phyloP scores from a whole-genome alignment of 306 rosid species.

The Malus orientalis region DNA sequence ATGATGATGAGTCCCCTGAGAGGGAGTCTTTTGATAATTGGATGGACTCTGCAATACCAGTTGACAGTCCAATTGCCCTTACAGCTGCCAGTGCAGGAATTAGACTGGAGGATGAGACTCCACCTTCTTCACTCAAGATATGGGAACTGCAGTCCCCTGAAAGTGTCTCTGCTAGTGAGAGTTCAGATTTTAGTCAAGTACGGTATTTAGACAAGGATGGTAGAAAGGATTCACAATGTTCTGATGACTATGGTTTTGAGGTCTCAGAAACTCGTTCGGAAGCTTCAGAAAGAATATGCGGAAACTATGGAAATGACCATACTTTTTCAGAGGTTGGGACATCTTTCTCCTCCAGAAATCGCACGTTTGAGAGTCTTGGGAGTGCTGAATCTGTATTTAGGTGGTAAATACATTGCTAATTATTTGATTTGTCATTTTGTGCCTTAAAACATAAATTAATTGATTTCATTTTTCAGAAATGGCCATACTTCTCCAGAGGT shows the following conservation, averaged over 20 bases:
- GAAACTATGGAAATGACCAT: conserved; percentile 37
- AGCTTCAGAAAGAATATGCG: conserved; percentile 40
- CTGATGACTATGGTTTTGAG: conserved; percentile 42
- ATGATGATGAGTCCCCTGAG: conserved; percentile 36
- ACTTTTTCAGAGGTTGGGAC: conserved; percentile 45
- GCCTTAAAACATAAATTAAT: conserved; percentile 6
- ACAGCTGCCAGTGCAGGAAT: conserved; percentile 86
- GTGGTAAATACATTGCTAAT: conserved; percentile 35
- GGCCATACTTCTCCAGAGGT: conserved; percentile 44
- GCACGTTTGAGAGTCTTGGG: conserved; percentile 40
- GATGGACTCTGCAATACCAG: conserved; percentile 81
- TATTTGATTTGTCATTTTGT: conserved; percentile 7
- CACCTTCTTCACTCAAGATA: conserved; percentile 35
- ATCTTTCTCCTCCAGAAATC: conserved; percentile 32
- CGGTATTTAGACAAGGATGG: conserved; percentile 53
- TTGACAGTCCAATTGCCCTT: conserved; percentile 53
- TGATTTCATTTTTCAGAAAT: neutral
- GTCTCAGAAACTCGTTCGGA: conserved; percentile 29
- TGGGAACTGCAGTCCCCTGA: conserved; percentile 64
- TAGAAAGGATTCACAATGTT: conserved; percentile 33
- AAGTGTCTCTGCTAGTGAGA: conserved; percentile 51
- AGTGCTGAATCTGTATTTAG: conserved; percentile 72
- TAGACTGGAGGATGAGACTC: conserved; percentile 49
- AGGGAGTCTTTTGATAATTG: conserved; percentile 44
- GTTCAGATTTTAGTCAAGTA: conserved; percentile 51